Base-by-base conservation (phyloP, 768 basidiomycete species). In the Chalciporus pseudorubinellus region DNA sequence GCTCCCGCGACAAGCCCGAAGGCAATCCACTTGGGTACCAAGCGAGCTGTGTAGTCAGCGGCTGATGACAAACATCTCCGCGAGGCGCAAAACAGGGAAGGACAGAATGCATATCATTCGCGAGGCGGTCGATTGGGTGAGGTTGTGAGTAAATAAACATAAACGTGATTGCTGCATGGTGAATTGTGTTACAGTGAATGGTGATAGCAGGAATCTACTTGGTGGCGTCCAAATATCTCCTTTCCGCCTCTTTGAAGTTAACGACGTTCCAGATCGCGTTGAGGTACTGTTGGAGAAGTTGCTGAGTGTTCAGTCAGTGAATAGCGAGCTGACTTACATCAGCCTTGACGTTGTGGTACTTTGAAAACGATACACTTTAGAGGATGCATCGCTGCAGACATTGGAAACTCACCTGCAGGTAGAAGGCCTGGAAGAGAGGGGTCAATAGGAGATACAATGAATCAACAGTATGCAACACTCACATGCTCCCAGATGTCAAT, bases 401-500 rank as follows among this genome's bases (percentile, higher is more conserved):
- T 28, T 24, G 24, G n/a, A 16, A 19, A 44, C 55, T 56, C 20
- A 62, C 61, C 60, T 60, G 64, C 57, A 76, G 65, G 68, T 90
- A 89, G 70, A 85, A 89, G n/a, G 87, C 86, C 81, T 85, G 54
- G 16, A 46, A 36, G 43, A 53, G 51, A 34, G 46, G 38, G 39
- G 24, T 46, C 3, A 61, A 44, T 33, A 39, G 21, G 51, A 4
- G 21, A 52, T 18, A 9, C 16, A 29, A 18, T 20, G n/a, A 39
- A 43, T n/a, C 51, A 53, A 60, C 55, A 50, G 55, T 2, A 22
- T 6, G 13, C 24, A 26, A 52, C 33, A 79, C 85, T 39, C 61
- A 86, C 86, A 70, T 95, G 92, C 70, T 94, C 92, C 95, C 95
- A 98, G 63, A 98, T 87, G 72, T 99, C 95, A 58, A 98, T 85